These are phyloP conservation scores for Neurospora pannonica DNA, from an alignment of 495 filamentous ascomycete genomes.

Conservation along the genomic window DNA sequence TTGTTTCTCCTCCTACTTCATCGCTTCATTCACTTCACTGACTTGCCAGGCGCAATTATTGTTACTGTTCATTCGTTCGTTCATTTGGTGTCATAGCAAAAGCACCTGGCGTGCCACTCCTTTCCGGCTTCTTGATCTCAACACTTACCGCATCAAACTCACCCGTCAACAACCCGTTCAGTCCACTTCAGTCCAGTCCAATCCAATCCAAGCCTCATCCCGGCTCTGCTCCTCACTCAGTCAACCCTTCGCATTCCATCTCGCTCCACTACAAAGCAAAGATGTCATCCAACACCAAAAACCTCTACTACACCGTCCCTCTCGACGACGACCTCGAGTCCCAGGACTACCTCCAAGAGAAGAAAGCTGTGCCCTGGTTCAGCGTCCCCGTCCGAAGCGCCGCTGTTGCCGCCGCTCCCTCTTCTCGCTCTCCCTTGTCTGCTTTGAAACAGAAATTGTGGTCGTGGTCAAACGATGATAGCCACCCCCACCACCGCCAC, in stretches of 20 bases:
- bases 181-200: background rate
- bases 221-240: background rate
- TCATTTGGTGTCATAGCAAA: background rate
- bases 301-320: conserved; percentile 20
- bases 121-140: background rate
- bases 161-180: background rate
- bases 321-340: conserved; percentile 29
- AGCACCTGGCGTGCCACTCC: background rate
- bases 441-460: background rate
- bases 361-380: conserved; percentile 4
- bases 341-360: conserved; percentile 18
- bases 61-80: background rate
- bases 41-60: background rate
- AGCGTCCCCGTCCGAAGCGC: background rate
- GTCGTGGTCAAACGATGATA: background rate
- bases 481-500: background rate
- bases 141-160: background rate
- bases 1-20: background rate
- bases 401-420: background rate
- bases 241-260: background rate
- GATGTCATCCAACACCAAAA: background rate
- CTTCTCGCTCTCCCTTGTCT: background rate
- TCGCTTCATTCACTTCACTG: background rate
- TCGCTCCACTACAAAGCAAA: background rate
- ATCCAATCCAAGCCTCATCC: background rate